Evolutionary conservation across 2,329 filamentous ascomycete genomes (phyloP).

Genomic region (Hymenoscyphus infarciens): DNA sequence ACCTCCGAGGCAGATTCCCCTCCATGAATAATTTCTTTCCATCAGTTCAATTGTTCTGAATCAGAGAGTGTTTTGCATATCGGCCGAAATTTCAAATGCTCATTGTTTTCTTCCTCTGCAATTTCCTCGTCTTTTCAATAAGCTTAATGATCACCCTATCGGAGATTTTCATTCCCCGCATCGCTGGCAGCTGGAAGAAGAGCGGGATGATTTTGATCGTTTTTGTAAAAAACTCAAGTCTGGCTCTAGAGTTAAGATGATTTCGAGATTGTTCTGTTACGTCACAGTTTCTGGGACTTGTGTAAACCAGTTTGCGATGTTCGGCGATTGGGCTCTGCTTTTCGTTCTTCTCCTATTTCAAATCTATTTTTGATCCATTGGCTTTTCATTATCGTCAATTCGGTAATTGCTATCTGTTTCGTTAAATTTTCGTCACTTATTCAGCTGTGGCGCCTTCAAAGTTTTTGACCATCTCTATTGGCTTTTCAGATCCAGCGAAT

Average conservation of each 20-base stretch:
- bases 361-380: too few species aligned
- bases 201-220: neutral
- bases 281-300: neutral
- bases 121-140: neutral
- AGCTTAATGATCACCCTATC: constrained; percentile 2
- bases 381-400: too few species aligned
- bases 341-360: too few species aligned
- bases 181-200: neutral
- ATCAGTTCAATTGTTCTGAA: neutral
- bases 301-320: neutral
- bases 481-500: too few species aligned
- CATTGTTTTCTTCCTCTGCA: neutral
- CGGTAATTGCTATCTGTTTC: too few species aligned
- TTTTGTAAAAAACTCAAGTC: neutral
- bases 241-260: neutral
- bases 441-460: too few species aligned
- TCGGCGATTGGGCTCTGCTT: too few species aligned
- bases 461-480: too few species aligned
- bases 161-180: neutral
- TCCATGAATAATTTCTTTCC: neutral
- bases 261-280: neutral
- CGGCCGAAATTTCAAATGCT: neutral
- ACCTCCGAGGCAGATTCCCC: neutral
- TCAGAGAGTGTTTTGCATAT: neutral
- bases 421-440: too few species aligned